These are phyloP conservation scores for Debaryomycetaceae sp. DNA, from an alignment of 1,139 yeast species.

Conservation along the genomic window DNA sequence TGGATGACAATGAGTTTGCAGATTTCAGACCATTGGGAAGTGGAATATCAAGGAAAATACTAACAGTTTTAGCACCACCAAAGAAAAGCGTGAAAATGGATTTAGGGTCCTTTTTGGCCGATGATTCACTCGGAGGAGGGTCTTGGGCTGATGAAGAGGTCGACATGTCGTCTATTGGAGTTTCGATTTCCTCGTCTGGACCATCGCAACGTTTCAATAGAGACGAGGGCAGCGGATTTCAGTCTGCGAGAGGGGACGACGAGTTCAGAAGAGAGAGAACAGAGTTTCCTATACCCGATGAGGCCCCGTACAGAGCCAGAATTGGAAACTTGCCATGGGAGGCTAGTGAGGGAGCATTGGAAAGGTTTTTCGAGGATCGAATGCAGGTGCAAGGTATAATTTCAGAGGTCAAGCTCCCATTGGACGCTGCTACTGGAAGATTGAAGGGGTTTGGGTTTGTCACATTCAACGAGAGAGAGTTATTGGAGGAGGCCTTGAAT, in stretches of 20 bases:
- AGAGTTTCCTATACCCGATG: slow-evolving; percentile 85
- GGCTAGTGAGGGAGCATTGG: slow-evolving; percentile 61
- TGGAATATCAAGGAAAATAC: background rate
- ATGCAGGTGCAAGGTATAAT: slow-evolving; percentile 48
- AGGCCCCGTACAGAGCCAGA: slow-evolving; percentile 88
- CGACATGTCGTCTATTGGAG: slow-evolving; percentile 53
- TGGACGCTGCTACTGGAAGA: slow-evolving; percentile 59
- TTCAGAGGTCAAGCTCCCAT: slow-evolving; percentile 65
- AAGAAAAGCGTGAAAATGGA: slow-evolving; percentile 48
- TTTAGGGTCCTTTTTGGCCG: slow-evolving; percentile 50
- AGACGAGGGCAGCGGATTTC: slow-evolving; percentile 4
- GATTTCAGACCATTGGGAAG: slow-evolving; percentile 1
- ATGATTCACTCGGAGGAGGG: slow-evolving; percentile 44
- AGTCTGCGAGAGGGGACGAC: slow-evolving; percentile 8
- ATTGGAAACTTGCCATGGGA: slow-evolving; percentile 87
- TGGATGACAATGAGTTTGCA: background rate
- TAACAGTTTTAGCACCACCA: slow-evolving; percentile 31
- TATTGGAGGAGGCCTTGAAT: slow-evolving; percentile 66
- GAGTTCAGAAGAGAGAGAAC: slow-evolving; percentile 41
- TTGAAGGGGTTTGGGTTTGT: slow-evolving; percentile 87
- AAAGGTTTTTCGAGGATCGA: slow-evolving; percentile 64
- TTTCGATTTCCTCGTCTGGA: slow-evolving; percentile 30
- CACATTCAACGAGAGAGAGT: slow-evolving; percentile 64
- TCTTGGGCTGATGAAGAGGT: slow-evolving; percentile 64
- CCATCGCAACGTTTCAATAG: slow-evolving; percentile 22